Conservation (phyloP, 495 filamentous ascomycete species). For the Apiosordaria backusii region DNA sequence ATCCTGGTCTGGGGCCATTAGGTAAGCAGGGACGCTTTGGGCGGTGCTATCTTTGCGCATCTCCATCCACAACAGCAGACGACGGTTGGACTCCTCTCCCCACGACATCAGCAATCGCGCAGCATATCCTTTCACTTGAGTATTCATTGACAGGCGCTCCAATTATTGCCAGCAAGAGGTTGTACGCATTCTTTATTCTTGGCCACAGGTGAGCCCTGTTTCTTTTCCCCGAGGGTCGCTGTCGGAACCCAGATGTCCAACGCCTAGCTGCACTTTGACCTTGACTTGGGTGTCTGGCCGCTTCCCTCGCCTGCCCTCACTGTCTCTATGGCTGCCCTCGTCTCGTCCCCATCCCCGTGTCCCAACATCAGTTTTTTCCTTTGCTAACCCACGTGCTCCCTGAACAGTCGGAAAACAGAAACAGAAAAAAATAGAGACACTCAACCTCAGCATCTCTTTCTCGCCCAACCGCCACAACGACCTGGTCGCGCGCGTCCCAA, state of each 20-base stretch:
- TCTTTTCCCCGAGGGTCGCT: neutral
- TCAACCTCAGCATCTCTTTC: constrained; percentile 5
- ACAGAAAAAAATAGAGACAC: constrained; percentile 15
- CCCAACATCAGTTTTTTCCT: neutral
- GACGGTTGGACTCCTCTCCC: constrained; percentile 2
- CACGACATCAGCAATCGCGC: constrained; percentile 14
- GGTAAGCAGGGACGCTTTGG: neutral
- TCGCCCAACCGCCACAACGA: neutral
- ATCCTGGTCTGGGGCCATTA: neutral
- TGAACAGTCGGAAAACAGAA: constrained; percentile 19
- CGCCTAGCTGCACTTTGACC: neutral
- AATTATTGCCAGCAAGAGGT: constrained; percentile 30
- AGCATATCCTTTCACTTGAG: constrained; percentile 31
- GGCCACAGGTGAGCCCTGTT: constrained; percentile 19
- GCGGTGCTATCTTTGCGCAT: neutral
- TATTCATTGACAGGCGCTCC: constrained; percentile 29
- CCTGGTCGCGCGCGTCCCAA: neutral
- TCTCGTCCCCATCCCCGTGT: neutral
- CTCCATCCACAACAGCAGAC: constrained; percentile 21
- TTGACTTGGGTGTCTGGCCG: neutral
- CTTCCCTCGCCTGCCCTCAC: neutral
- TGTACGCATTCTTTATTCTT: constrained; percentile 26
- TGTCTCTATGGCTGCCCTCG: constrained; percentile 3
- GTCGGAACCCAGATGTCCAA: neutral
- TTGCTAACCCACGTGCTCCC: constrained; percentile 16